phyloP scores from a whole-genome alignment of 805 yeast species.

The Starmerella vaccinii region DNA sequence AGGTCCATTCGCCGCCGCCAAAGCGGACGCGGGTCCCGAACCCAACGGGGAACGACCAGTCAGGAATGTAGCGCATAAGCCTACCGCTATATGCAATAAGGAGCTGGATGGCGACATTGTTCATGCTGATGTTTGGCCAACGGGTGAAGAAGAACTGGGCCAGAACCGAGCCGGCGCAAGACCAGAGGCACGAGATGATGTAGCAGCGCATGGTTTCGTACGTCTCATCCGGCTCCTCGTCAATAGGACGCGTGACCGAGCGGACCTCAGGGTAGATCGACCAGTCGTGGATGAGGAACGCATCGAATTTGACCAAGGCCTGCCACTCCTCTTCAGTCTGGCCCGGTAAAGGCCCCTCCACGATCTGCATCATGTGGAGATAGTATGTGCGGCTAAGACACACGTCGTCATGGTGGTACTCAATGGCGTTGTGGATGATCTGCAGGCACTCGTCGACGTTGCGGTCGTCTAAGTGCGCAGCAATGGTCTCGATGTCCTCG shows the following conservation, averaged over 20 bases:
- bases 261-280: constrained; percentile 57
- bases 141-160: constrained; percentile 49
- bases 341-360: constrained; percentile 14
- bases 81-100: constrained; percentile 51
- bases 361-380: constrained; percentile 30
- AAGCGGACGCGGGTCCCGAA: constrained; percentile 21
- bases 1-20: constrained; percentile 50
- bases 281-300: constrained; percentile 34
- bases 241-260: constrained; percentile 43
- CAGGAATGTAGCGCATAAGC: constrained; percentile 29
- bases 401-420: constrained; percentile 39
- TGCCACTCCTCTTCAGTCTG: constrained; percentile 23
- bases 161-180: constrained; percentile 45
- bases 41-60: constrained; percentile 11
- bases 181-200: constrained; percentile 41
- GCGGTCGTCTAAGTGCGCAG: constrained; percentile 23
- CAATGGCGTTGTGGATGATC: constrained; percentile 35
- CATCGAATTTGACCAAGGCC: constrained; percentile 32
- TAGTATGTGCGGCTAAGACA: constrained; percentile 37
- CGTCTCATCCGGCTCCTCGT: constrained; percentile 37
- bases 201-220: constrained; percentile 45
- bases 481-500: constrained; percentile 14
- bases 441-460: constrained; percentile 33
- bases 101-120: constrained; percentile 46
- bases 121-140: constrained; percentile 42